A percentile compares a stretch with the other conserved stretches of the same genome.
phyloP scores from a whole-genome alignment of 2,329 filamentous ascomycete genomes.

The Herpotrichia juniperi region DNA sequence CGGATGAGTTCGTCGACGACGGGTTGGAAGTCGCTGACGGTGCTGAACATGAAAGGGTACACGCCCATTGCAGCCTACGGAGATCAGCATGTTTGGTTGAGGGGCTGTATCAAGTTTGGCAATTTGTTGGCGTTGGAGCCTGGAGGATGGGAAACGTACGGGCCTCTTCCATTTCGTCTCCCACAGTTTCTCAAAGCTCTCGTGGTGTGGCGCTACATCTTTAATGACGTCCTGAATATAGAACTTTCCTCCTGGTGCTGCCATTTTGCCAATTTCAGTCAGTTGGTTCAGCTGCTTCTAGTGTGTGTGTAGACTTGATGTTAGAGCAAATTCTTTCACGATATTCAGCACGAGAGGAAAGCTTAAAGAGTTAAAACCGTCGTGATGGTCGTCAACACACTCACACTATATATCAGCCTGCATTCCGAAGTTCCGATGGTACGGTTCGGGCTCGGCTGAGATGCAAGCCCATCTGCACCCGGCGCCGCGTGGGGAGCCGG shows the following conservation, averaged over 20 bases:
- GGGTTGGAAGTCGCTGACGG: constrained; percentile 71
- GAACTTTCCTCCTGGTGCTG: constrained; percentile 48
- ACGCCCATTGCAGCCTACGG: constrained; percentile 60
- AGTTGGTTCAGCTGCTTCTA: too few species aligned
- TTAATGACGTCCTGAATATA: constrained; percentile 56
- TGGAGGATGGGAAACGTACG: constrained; percentile 49
- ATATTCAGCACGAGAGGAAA: too few species aligned
- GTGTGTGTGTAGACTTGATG: too few species aligned
- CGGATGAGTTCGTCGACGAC: constrained; percentile 69
- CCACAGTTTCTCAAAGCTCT: constrained; percentile 62
- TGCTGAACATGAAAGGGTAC: constrained; percentile 77
- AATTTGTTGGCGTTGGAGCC: too few species aligned
- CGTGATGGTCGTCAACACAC: too few species aligned
- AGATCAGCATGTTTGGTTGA: not conserved
- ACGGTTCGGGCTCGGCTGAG: not conserved
- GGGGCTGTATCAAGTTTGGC: too few species aligned
- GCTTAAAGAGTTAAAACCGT: too few species aligned
- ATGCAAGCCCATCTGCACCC: too few species aligned
- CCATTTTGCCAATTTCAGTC: constrained; percentile 44
- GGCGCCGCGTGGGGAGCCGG: constrained; percentile 1
- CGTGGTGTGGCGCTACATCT: constrained; percentile 52
- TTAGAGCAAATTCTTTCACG: too few species aligned
- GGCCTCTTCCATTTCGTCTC: constrained; percentile 77
- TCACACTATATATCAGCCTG: not conserved
- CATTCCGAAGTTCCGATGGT: not conserved